Percentiles rank a stretch among this genome's conserved stretches.
Evolutionary conservation across 306 rosid species (phyloP).

Genomic region (Castanopsis chinensis): DNA sequence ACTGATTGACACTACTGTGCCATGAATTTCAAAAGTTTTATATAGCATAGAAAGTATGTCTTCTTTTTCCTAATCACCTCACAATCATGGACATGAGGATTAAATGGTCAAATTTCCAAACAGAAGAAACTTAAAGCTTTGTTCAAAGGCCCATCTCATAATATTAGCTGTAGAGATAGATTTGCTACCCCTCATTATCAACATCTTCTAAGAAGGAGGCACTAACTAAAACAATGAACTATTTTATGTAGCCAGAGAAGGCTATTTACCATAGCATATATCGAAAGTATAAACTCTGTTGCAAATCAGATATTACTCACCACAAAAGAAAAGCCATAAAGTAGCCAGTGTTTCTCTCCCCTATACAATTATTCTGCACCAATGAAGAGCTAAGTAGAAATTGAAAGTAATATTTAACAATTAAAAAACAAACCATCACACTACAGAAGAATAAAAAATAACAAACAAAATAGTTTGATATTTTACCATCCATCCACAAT

Average conservation of each 20-base stretch:
- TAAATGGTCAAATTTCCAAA: background rate
- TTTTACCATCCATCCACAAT: slow-evolving; percentile 98
- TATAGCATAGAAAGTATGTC: background rate
- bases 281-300: background rate
- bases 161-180: background rate
- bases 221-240: background rate
- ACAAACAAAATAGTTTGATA: slow-evolving; percentile 2
- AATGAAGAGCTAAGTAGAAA: slow-evolving; percentile 27
- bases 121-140: no score
- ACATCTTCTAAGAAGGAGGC: background rate
- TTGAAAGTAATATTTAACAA: slow-evolving; percentile 2
- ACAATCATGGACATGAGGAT: background rate
- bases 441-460: slow-evolving; percentile 4
- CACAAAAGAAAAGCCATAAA: slow-evolving; percentile 92
- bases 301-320: slow-evolving; percentile 52
- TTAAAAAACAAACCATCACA: slow-evolving; percentile 5
- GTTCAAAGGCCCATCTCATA: background rate
- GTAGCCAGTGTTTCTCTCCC: slow-evolving; percentile 82
- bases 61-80: background rate
- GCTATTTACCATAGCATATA: slow-evolving; percentile 3
- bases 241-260: background rate
- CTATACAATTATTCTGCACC: slow-evolving; percentile 93
- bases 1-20: background rate
- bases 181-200: background rate
- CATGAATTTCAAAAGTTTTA: background rate